A percentile compares a stretch with the other conserved stretches of the same genome.
These are phyloP conservation scores for Sarcodon aspratus DNA, from an alignment of 768 basidiomycete genomes.

Conservation along the genomic window DNA sequence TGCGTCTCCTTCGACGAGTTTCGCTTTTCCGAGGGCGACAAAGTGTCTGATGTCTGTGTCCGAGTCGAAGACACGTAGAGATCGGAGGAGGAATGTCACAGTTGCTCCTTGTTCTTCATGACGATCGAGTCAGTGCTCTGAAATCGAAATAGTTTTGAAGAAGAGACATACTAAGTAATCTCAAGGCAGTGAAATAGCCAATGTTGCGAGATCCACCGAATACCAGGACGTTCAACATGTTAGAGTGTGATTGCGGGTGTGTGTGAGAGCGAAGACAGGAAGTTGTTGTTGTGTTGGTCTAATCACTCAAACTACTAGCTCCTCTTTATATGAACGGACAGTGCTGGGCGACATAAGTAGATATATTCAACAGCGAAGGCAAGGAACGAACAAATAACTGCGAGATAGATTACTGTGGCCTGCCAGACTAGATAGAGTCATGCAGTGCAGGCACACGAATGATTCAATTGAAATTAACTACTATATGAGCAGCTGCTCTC, in stretches of 20 bases:
- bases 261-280: neutral
- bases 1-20: conserved; percentile 50
- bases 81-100: conserved; percentile 55
- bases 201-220: conserved; percentile 30
- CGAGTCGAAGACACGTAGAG: conserved; percentile 36
- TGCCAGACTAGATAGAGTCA: no score
- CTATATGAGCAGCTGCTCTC: no score
- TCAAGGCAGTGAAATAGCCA: conserved; percentile 20
- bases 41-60: conserved; percentile 42
- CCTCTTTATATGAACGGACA: no score
- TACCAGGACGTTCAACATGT: conserved; percentile 17
- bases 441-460: no score
- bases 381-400: no score
- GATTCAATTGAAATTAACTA: no score
- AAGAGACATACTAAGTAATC: conserved; percentile 19
- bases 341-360: neutral
- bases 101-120: conserved; percentile 40
- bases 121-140: neutral
- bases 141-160: no score
- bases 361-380: no score
- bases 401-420: no score
- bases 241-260: no score
- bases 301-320: no score
- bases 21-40: conserved; percentile 38
- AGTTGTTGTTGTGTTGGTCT: no score